Evolutionary conservation across 2,329 filamentous ascomycete species (phyloP).

Genomic region (Trichoderma aggressivum): DNA sequence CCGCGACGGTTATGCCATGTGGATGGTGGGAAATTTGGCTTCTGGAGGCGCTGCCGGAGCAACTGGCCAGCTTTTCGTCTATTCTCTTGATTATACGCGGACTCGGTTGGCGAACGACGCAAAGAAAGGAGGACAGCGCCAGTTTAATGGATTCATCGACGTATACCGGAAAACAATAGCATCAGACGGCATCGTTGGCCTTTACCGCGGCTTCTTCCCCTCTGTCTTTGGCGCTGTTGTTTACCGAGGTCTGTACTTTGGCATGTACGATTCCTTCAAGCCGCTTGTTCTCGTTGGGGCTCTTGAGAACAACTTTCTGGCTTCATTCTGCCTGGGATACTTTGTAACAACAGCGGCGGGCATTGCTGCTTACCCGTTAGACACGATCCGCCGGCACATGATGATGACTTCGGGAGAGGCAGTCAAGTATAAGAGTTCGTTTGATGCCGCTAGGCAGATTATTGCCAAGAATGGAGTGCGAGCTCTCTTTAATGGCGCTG

Average conservation of each 20-base stretch:
- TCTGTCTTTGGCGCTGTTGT: not conserved
- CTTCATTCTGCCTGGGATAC: not conserved
- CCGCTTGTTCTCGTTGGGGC: not conserved
- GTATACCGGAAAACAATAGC: constrained; percentile 5
- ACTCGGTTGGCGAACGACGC: not conserved
- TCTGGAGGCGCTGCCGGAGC: not conserved
- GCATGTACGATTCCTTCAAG: constrained; percentile 9
- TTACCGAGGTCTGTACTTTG: not conserved
- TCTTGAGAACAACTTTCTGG: constrained; percentile 3
- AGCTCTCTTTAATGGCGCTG: not conserved
- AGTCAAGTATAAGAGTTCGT: not conserved
- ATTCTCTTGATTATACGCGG: not conserved
- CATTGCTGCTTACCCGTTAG: not conserved
- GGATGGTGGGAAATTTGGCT: not conserved
- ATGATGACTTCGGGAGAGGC: constrained; percentile 5
- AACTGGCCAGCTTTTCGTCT: not conserved
- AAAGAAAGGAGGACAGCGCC: not conserved
- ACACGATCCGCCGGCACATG: constrained; percentile 2
- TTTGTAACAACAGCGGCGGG: not conserved
- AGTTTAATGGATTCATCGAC: constrained; percentile 1
- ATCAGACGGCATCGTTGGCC: constrained; percentile 2
- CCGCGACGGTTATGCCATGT: not conserved
- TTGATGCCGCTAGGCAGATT: not conserved
- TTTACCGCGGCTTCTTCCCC: constrained; percentile 3
- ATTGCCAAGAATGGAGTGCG: not conserved